Percentiles rank a stretch among this genome's conserved stretches.
These are phyloP conservation scores for Vitis cinerea DNA, from an alignment of 164 flowering plant genomes.

Conservation along the genomic window DNA sequence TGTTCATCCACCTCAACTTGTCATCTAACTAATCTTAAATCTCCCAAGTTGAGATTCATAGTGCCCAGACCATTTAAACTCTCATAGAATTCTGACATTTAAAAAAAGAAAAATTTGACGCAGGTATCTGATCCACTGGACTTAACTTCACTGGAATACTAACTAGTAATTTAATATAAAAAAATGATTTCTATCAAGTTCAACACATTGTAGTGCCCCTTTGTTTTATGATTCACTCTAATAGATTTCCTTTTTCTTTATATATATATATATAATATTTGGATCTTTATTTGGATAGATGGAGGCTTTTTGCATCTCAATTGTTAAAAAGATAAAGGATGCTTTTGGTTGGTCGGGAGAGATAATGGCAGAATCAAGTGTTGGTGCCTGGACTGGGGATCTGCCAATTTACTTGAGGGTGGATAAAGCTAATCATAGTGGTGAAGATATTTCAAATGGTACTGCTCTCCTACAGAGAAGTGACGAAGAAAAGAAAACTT, in stretches of 20 bases:
- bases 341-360: constrained; percentile 70
- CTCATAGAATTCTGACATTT: no score
- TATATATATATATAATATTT: neutral
- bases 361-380: constrained; percentile 28
- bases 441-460: constrained; percentile 17
- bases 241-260: neutral
- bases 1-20: no score
- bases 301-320: constrained; percentile 52
- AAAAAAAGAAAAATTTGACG: no score
- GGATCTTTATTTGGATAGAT: constrained; percentile 36
- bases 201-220: no score
- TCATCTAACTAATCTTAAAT: no score
- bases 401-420: constrained; percentile 54
- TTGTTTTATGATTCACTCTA: no score
- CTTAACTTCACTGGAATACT: no score
- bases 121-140: no score
- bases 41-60: no score
- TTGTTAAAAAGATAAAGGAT: constrained; percentile 57
- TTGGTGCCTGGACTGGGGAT: constrained; percentile 78
- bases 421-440: constrained; percentile 17
- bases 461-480: constrained; percentile 20
- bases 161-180: no score
- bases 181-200: no score
- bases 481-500: constrained; percentile 33
- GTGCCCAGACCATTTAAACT: no score